Base-by-base conservation (phyloP, 1,139 yeast species). In the Saccharomyces hybrid region DNA sequence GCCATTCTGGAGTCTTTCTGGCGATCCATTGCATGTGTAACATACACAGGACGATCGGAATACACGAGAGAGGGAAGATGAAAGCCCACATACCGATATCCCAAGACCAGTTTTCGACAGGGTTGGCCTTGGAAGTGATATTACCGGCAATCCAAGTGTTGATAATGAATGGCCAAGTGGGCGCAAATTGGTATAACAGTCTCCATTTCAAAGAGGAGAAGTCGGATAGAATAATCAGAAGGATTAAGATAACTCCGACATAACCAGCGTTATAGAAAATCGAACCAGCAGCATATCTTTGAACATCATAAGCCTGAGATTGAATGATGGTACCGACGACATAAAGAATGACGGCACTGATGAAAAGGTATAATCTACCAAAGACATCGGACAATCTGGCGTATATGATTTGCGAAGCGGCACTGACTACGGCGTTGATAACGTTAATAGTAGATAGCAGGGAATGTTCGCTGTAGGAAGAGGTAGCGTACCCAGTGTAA, bases 21-120 rank as follows among this genome's bases (percentile, higher is more conserved):
- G 88, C 90, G 53, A 71, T 64, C 51, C 67, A 67, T 57, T 75
- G 66, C 84, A 83, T 81, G 68, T 20, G 23, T 20, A 20, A 20
- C 23, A 20, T 20, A 20, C 23, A 20, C 23, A 20, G 23, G 23
- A 20, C 23, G 82, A 84, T 32, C 14, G 90, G 90, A 46, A 84
- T 61, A 64, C 82, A 76, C n/a, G 79, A 67, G 23, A 82, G 73
- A 14, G 90, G 89, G 68, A 82, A 73, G 55, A 85, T 82, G 64
- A 83, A 80, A 2, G 88, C 88, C 85, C 85, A 85, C 77, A 84
- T 83, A 44, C 86, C 89, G 61, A 84, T 82, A 58, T 85, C 83
- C 79, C 82, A 84, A 50, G 76, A 74, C 91, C 91, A 84, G 31
- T 70, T 28, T 28, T 28, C 11, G 23, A 20, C 4, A 20, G 23